Percentiles rank a stretch among this genome's conserved stretches.
These are phyloP conservation scores for Cyclaneusma minus DNA, from an alignment of 2,329 filamentous ascomycete genomes.

Conservation along the genomic window DNA sequence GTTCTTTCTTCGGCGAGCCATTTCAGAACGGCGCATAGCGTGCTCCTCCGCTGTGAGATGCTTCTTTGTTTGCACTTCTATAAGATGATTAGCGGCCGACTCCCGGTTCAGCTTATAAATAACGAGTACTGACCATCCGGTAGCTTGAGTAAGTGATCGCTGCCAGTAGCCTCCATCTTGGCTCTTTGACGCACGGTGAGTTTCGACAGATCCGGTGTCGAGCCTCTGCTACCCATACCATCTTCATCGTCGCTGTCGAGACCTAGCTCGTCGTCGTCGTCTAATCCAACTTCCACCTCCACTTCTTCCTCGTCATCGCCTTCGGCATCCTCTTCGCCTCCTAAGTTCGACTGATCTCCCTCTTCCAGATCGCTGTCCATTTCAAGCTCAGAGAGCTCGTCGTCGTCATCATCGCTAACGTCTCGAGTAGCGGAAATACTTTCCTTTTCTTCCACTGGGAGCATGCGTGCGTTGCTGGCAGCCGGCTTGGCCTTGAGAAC, in stretches of 20 bases:
- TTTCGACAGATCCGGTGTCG: conserved; percentile 47
- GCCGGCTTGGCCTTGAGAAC: conserved; percentile 13
- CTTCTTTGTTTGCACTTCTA: conserved; percentile 57
- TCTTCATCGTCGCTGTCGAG: conserved; percentile 21
- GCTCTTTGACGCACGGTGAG: conserved; percentile 55
- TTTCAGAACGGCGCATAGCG: conserved; percentile 57
- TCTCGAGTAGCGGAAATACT: conserved; percentile 9
- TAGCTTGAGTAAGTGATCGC: conserved; percentile 24
- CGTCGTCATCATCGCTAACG: conserved; percentile 20
- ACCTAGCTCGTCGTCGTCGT: conserved; percentile 19
- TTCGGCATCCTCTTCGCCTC: conserved; percentile 23
- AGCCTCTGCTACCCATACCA: conserved; percentile 32
- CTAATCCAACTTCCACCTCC: conserved; percentile 20
- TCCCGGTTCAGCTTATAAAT: conserved; percentile 4
- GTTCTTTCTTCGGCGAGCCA: conserved; percentile 59
- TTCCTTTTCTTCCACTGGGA: conserved; percentile 17
- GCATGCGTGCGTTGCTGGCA: conserved; percentile 6
- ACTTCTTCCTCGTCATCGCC: conserved; percentile 32
- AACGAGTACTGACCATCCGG: conserved; percentile 20
- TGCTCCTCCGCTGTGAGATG: conserved; percentile 59
- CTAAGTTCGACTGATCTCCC: conserved; percentile 21
- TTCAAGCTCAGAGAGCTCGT: conserved; percentile 30
- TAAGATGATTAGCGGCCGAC: conserved; percentile 7
- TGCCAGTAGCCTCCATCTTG: conserved; percentile 33
- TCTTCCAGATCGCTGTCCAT: conserved; percentile 28